These are phyloP conservation scores for Brachypodium distachyon DNA, from an alignment of 202 grass and related monocot genomes.

Conservation along the genomic window DNA sequence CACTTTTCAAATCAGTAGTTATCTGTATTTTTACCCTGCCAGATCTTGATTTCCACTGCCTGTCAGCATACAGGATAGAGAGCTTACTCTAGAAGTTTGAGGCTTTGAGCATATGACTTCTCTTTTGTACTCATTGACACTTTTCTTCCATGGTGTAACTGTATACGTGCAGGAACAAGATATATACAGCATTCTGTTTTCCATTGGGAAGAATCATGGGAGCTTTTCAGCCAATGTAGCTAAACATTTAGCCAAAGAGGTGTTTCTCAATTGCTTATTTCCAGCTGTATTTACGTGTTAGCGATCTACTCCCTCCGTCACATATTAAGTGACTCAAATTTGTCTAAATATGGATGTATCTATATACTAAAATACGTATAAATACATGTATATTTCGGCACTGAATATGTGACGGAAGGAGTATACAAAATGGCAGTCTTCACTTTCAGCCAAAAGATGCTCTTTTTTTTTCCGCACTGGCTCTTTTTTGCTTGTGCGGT, in stretches of 20 bases:
- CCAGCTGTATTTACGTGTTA: constrained; percentile 6
- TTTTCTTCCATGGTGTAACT: constrained; percentile 21
- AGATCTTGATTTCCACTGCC: neutral
- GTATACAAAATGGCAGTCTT: neutral
- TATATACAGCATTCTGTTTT: constrained; percentile 67
- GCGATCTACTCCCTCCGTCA: too few relatives aligned
- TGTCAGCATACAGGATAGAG: constrained; percentile 5
- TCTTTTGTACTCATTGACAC: neutral
- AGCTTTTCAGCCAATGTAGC: constrained; percentile 68
- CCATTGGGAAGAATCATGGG: constrained; percentile 68
- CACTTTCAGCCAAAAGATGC: neutral
- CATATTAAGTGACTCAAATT: too few relatives aligned
- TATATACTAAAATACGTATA: too few relatives aligned
- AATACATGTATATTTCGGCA: too few relatives aligned
- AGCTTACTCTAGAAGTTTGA: neutral
- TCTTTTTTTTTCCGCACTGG: neutral
- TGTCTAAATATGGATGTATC: too few relatives aligned
- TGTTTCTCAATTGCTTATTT: constrained; percentile 27
- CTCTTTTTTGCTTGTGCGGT: neutral
- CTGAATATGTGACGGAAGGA: too few relatives aligned
- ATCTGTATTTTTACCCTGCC: neutral
- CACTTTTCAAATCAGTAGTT: neutral
- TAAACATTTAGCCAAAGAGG: constrained; percentile 81
- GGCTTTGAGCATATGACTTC: neutral
- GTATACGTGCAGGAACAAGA: constrained; percentile 73